Evolutionary conservation across 371 early-diverging fungal species (phyloP).

Genomic region (Zopfochytrium polystomum): DNA sequence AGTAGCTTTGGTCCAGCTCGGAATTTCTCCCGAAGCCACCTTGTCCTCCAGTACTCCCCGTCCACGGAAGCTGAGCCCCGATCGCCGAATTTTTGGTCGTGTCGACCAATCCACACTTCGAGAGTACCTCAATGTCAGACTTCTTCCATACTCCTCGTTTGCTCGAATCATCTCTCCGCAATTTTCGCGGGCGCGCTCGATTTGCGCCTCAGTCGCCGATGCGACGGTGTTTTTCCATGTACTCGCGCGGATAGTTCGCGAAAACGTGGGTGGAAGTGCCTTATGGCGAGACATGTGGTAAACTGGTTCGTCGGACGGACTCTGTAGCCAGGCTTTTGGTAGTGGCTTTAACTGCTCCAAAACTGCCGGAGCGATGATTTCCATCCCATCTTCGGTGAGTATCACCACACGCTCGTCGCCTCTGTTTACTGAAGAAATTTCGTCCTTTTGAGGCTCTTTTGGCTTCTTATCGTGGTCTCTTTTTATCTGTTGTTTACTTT

Average conservation of each 20-base stretch:
- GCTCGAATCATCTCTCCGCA: conserved; percentile 25
- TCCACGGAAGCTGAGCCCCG: conserved; percentile 34
- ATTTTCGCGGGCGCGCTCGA: conserved; percentile 11
- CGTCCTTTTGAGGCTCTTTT: no score
- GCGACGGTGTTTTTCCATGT: conserved; percentile 35
- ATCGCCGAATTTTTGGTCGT: conserved; percentile 4
- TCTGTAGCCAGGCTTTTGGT: conserved; percentile 34
- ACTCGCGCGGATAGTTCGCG: conserved; percentile 25
- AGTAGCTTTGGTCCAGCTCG: no score
- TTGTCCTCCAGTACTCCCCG: conserved; percentile 26
- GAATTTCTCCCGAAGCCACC: no score
- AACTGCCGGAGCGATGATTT: conserved; percentile 34
- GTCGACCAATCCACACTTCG: conserved; percentile 6
- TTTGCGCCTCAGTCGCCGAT: conserved; percentile 9
- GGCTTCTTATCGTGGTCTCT: no score
- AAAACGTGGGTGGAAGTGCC: conserved; percentile 31
- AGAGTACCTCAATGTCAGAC: conserved; percentile 30
- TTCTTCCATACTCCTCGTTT: conserved; percentile 4
- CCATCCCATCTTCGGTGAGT: conserved; percentile 45
- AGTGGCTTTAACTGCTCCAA: conserved; percentile 29
- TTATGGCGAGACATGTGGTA: conserved; percentile 30
- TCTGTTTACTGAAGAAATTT: no score
- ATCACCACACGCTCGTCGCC: conserved; percentile 40
- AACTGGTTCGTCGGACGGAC: conserved; percentile 40
- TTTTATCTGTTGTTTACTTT: no score